Evolutionary conservation across 805 yeast species (phyloP).

Genomic region (Maudiozyma bulderi): DNA sequence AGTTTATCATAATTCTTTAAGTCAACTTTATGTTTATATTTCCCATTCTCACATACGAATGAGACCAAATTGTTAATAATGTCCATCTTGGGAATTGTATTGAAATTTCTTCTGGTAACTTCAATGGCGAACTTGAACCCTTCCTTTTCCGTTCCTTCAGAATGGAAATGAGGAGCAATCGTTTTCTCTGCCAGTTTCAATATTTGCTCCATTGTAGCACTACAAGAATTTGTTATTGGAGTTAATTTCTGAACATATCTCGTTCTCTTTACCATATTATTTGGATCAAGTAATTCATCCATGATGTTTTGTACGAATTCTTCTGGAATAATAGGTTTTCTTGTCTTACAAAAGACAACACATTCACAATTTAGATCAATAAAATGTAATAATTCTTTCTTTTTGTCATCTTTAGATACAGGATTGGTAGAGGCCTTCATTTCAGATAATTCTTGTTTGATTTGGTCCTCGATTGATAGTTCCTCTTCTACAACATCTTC

Average conservation of each 20-base stretch:
- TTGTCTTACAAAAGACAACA: conserved; percentile 73
- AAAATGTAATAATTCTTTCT: conserved; percentile 44
- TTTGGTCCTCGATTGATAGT: conserved; percentile 64
- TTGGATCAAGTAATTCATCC: conserved; percentile 43
- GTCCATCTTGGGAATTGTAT: conserved; percentile 58
- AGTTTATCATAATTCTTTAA: conserved; percentile 70
- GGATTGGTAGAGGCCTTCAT: conserved; percentile 34
- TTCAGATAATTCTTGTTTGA: conserved; percentile 59
- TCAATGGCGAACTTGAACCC: conserved; percentile 64
- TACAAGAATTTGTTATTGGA: conserved; percentile 68
- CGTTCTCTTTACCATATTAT: conserved; percentile 41
- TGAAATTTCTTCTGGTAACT: conserved; percentile 70
- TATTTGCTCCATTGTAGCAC: conserved; percentile 63
- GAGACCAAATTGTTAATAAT: conserved; percentile 66
- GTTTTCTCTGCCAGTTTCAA: conserved; percentile 48
- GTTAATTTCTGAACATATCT: conserved; percentile 70
- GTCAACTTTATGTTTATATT: conserved; percentile 65
- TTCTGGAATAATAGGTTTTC: conserved; percentile 73
- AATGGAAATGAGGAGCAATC: conserved; percentile 61
- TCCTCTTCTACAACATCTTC: conserved; percentile 33
- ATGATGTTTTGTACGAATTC: conserved; percentile 57
- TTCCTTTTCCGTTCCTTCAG: conserved; percentile 17
- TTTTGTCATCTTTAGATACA: conserved; percentile 29
- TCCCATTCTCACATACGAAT: conserved; percentile 49
- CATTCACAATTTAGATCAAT: conserved; percentile 71